Evolutionary conservation across 208 protist genomes (phyloP).

Genomic region (Trypanosoma scelopori): DNA sequence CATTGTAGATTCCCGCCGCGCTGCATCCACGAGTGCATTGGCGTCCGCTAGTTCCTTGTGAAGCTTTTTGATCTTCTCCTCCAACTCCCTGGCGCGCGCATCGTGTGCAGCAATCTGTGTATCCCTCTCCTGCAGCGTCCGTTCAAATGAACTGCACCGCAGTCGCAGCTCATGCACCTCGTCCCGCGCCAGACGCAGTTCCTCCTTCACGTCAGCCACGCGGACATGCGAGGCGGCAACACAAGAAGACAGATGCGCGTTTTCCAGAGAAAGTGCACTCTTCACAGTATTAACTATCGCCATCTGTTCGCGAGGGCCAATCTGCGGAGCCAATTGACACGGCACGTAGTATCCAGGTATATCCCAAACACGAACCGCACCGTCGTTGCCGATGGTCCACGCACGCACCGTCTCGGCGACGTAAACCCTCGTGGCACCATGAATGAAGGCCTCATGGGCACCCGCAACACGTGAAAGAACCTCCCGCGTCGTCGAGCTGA

Average conservation of each 20-base stretch:
- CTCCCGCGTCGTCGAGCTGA: conserved; percentile 40
- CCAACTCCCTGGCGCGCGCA: conserved; percentile 42
- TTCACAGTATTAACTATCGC: conserved; percentile 22
- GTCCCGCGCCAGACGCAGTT: conserved; percentile 42
- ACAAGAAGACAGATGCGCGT: conserved; percentile 23
- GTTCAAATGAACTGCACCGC: conserved; percentile 37
- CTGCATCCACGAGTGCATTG: conserved; percentile 30
- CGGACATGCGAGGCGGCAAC: conserved; percentile 24
- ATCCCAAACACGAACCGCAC: conserved; percentile 40
- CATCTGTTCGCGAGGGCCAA: conserved; percentile 33
- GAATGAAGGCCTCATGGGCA: conserved; percentile 57
- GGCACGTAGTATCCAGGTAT: conserved; percentile 41
- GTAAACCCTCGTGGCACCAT: conserved; percentile 40
- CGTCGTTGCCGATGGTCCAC: conserved; percentile 70
- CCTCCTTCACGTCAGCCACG: conserved; percentile 30
- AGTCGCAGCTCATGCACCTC: conserved; percentile 79
- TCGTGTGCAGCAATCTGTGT: conserved; percentile 35
- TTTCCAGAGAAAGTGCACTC: conserved; percentile 5
- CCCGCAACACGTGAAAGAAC: conserved; percentile 16
- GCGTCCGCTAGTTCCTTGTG: conserved; percentile 53
- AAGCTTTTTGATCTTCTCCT: conserved; percentile 43
- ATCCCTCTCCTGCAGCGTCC: conserved; percentile 40
- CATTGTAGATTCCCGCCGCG: conserved; percentile 39
- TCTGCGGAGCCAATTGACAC: conserved; percentile 22
- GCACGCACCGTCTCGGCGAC: conserved; percentile 49